A percentile compares a stretch with the other conserved stretches of the same genome.
These are phyloP conservation scores for Taiozyma sp. DNA, from an alignment of 1,139 yeast species.

Conservation along the genomic window DNA sequence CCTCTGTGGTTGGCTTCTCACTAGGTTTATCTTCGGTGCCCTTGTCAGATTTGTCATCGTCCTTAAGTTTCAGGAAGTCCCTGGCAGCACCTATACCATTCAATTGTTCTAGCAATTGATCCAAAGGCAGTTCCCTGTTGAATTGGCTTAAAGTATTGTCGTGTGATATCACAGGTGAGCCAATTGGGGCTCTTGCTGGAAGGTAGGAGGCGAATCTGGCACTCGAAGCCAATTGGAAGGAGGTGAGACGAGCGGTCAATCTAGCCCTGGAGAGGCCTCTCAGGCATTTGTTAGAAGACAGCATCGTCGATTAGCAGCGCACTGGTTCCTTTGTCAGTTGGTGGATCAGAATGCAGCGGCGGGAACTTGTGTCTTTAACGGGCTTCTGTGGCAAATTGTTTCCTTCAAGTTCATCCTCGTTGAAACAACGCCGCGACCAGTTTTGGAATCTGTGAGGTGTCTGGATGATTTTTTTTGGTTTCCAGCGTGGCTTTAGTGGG, in stretches of 20 bases:
- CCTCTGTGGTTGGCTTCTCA: constrained; percentile 7
- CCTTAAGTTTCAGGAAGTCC: constrained; percentile 6
- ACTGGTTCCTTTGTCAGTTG: neutral
- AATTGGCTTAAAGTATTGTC: neutral
- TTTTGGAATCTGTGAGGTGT: neutral
- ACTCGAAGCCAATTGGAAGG: neutral
- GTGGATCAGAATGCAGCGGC: neutral
- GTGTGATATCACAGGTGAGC: neutral
- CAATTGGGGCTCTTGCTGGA: neutral
- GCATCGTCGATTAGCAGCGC: neutral
- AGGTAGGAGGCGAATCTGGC: constrained; percentile 5
- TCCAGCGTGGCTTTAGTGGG: neutral
- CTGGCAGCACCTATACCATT: constrained; percentile 14
- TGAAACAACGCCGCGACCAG: neutral
- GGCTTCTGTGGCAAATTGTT: neutral
- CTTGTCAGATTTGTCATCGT: constrained; percentile 4
- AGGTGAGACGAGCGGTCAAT: neutral
- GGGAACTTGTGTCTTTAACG: neutral
- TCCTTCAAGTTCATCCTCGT: neutral
- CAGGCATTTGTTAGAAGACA: constrained; percentile 2
- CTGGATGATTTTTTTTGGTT: neutral
- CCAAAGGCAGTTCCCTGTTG: constrained; percentile 13
- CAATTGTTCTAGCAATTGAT: constrained; percentile 16
- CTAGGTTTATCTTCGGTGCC: constrained; percentile 6
- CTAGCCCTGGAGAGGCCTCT: neutral